phyloP scores from a whole-genome alignment of 1,139 yeast species.

The Kodamaea suecica region DNA sequence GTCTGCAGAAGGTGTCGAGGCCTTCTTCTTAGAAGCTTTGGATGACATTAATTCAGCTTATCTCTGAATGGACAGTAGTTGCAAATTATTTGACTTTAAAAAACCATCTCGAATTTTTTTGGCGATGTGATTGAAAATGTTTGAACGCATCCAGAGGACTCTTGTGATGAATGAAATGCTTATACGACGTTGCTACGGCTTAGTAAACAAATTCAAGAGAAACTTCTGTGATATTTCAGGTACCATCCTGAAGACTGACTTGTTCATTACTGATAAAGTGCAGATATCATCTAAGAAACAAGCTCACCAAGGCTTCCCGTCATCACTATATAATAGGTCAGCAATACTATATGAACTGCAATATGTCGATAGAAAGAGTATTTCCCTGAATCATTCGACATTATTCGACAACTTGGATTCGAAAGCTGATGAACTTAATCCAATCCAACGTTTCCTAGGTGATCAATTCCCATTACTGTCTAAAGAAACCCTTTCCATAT shows the following conservation, averaged over 20 bases:
- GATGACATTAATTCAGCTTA: slow-evolving; percentile 26
- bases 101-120: slow-evolving; percentile 1
- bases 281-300: slow-evolving; percentile 10
- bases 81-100: slow-evolving; percentile 10
- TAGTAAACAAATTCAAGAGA: background rate
- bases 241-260: slow-evolving; percentile 9
- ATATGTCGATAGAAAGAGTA: slow-evolving; percentile 10
- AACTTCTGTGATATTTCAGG: background rate
- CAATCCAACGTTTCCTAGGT: slow-evolving; percentile 15
- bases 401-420: background rate
- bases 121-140: slow-evolving; percentile 5
- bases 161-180: too few relatives aligned
- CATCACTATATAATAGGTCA: slow-evolving; percentile 18
- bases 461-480: slow-evolving; percentile 20
- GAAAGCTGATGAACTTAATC: background rate
- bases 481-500: slow-evolving; percentile 21
- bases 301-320: slow-evolving; percentile 5
- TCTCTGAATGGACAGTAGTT: slow-evolving; percentile 13
- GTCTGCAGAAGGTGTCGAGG: slow-evolving; percentile 19
- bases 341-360: slow-evolving; percentile 15
- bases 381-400: background rate
- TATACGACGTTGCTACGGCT: slow-evolving; percentile 4
- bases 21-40: slow-evolving; percentile 28
- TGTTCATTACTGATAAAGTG: slow-evolving; percentile 4
- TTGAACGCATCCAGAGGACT: too few relatives aligned